Evolutionary conservation across 2,329 filamentous ascomycete genomes (phyloP).

Genomic region (Colletotrichum lupini): DNA sequence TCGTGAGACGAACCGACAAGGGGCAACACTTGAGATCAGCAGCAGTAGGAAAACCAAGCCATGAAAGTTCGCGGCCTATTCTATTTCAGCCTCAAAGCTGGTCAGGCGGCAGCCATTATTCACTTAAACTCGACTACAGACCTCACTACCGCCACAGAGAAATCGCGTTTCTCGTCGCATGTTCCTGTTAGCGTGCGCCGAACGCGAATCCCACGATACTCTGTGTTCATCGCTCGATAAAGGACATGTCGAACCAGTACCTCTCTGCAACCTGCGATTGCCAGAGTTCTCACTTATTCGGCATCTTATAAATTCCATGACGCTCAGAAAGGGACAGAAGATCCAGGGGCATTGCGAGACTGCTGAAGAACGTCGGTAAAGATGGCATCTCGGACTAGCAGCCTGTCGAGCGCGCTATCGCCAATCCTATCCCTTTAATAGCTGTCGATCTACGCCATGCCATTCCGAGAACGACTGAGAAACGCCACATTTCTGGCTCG

Average conservation of each 20-base stretch:
- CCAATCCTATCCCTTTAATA: conserved; percentile 34
- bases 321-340: not conserved
- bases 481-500: conserved; percentile 27
- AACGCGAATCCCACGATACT: not conserved
- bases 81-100: not conserved
- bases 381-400: conserved; percentile 4
- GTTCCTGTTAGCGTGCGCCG: not conserved
- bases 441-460: conserved; percentile 27
- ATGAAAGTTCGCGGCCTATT: not conserved
- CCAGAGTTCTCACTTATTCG: not conserved
- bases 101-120: not conserved
- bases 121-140: not conserved
- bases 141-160: not conserved
- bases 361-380: conserved; percentile 9
- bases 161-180: not conserved
- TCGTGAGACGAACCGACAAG: not conserved
- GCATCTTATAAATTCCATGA: not conserved
- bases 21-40: not conserved
- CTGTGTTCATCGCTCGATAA: not conserved
- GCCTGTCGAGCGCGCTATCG: conserved; percentile 9
- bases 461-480: conserved; percentile 16
- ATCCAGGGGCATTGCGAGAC: not conserved
- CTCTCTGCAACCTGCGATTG: no score
- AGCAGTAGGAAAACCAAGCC: not conserved
- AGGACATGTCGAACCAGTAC: not conserved